Evolutionary conservation across 1,284 basidiomycete genomes (phyloP).

Genomic region (Thelephora terrestris): DNA sequence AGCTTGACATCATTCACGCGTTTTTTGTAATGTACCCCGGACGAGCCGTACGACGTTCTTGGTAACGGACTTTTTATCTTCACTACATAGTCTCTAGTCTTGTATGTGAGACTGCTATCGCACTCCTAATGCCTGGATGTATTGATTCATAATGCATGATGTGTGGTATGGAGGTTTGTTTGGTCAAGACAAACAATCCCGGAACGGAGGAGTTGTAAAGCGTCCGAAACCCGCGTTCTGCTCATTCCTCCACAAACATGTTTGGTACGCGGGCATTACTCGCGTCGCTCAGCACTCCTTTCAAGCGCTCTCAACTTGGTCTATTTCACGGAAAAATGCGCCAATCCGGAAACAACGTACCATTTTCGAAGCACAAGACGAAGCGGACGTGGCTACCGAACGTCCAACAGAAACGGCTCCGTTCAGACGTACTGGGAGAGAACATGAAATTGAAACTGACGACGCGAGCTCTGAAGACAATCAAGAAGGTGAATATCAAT

Average conservation of each 20-base stretch:
- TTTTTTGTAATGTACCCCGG: no score
- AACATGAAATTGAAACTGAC: slow-evolving; percentile 61
- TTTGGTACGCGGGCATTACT: not conserved
- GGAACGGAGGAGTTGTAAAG: no score
- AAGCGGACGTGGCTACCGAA: slow-evolving; percentile 86
- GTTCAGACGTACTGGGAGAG: slow-evolving; percentile 52
- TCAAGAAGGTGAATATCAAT: slow-evolving; percentile 54
- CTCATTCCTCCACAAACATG: not conserved
- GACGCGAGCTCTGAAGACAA: slow-evolving; percentile 63
- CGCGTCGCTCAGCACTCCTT: slow-evolving; percentile 41
- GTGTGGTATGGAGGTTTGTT: no score
- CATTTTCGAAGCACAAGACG: slow-evolving; percentile 88
- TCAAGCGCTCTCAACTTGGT: slow-evolving; percentile 67
- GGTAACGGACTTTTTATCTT: no score
- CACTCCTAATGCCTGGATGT: no score
- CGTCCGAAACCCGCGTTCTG: no score
- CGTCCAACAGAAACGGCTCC: slow-evolving; percentile 63
- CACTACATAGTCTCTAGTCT: no score
- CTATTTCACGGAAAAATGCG: slow-evolving; percentile 75
- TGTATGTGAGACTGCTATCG: no score
- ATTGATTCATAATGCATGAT: no score
- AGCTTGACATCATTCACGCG: no score
- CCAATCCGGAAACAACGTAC: slow-evolving; percentile 83
- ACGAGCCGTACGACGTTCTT: no score
- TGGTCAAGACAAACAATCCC: no score